Evolutionary conservation across 192 early-diverging fungal species (phyloP).

Genomic region (Coemansia sp.): DNA sequence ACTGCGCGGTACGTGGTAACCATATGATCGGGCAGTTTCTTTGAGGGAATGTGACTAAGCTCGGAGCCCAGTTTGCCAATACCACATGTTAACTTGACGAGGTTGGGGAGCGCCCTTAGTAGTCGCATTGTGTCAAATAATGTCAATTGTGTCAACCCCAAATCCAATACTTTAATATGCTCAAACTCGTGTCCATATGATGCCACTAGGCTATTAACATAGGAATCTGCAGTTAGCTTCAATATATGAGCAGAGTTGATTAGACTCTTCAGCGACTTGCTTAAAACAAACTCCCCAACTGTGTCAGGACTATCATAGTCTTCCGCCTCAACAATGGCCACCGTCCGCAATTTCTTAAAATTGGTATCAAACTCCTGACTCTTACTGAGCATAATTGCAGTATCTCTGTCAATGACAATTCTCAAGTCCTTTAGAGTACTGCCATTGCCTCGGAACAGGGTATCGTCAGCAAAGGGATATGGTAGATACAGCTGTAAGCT

Average conservation of each 20-base stretch:
- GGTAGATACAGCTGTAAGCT: not conserved
- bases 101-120: not conserved
- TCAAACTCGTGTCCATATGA: not conserved
- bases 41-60: not conserved
- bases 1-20: not conserved
- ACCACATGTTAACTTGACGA: not conserved
- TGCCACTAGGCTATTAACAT: not conserved
- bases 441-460: constrained; percentile 11
- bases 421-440: not conserved
- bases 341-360: not conserved
- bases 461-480: constrained; percentile 12
- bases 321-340: not conserved
- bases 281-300: not conserved
- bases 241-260: not conserved
- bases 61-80: not conserved
- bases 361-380: not conserved
- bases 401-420: not conserved
- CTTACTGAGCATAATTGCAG: not conserved
- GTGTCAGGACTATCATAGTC: too few relatives aligned
- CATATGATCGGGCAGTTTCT: not conserved
- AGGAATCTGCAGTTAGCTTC: not conserved
- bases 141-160: not conserved
- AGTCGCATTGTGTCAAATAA: not conserved
- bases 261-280: not conserved
- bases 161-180: not conserved